Conservation (phyloP, 176 grass and related monocot genomes). For the Stipa capillata region DNA sequence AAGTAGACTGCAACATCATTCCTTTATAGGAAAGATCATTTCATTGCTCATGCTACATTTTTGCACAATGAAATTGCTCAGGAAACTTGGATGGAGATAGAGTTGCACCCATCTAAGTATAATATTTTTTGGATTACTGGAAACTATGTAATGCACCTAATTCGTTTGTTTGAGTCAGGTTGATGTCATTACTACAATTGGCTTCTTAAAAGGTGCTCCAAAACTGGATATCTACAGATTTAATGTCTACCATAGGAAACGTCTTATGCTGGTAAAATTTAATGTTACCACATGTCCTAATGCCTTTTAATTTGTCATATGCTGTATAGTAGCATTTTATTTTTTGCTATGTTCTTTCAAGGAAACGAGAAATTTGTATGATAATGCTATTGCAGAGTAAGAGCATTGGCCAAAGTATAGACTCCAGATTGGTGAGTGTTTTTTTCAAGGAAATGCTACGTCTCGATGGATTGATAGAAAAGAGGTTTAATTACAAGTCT, state of each 20-base stretch:
- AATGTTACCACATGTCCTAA: background rate
- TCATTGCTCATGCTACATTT: background rate
- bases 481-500: too few species aligned
- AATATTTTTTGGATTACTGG: background rate
- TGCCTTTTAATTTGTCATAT: constrained; percentile 4
- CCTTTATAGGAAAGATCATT: background rate
- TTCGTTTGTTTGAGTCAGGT: constrained; percentile 30
- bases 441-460: too few species aligned
- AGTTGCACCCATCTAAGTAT: background rate
- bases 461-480: too few species aligned
- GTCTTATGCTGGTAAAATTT: constrained; percentile 64
- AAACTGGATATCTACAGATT: constrained; percentile 53
- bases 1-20: background rate
- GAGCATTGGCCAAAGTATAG: background rate
- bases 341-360: too few species aligned
- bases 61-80: background rate
- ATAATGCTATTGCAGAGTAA: background rate
- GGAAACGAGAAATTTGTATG: too few species aligned
- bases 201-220: constrained; percentile 68
- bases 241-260: constrained; percentile 67
- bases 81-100: background rate
- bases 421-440: background rate
- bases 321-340: background rate
- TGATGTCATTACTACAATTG: constrained; percentile 55
- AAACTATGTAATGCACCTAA: background rate